Conservation (phyloP, 768 basidiomycete genomes). For the Tylopilus vinaceipallidus region DNA sequence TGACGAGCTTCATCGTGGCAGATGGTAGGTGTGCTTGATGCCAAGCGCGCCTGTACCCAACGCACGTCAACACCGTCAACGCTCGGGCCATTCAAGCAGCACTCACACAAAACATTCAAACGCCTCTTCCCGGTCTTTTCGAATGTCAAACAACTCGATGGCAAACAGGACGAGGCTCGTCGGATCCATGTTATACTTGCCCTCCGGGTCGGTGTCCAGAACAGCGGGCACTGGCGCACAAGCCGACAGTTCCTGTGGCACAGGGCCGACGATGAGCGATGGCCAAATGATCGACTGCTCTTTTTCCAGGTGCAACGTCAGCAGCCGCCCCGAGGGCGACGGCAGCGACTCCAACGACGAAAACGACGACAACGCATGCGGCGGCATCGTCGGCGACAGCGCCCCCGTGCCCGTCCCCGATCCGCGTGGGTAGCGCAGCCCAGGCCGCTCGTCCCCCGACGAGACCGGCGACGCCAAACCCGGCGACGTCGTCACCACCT, state of each 20-base stretch:
- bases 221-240: slow-evolving; percentile 49
- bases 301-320: slow-evolving; percentile 82
- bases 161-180: slow-evolving; percentile 74
- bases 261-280: slow-evolving; percentile 71
- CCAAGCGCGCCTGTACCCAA: slow-evolving; percentile 67
- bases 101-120: slow-evolving; percentile 81
- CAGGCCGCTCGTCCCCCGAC: slow-evolving; percentile 51
- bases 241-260: slow-evolving; percentile 58
- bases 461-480: slow-evolving; percentile 61
- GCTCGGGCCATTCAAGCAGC: background rate
- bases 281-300: slow-evolving; percentile 81
- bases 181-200: slow-evolving; percentile 82
- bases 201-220: slow-evolving; percentile 49
- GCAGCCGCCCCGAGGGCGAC: slow-evolving; percentile 57
- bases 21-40: slow-evolving; percentile 72
- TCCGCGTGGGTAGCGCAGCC: slow-evolving; percentile 11
- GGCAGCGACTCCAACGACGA: slow-evolving; percentile 76
- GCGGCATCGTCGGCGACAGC: slow-evolving; percentile 53
- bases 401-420: slow-evolving; percentile 40
- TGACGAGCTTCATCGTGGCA: slow-evolving; percentile 74
- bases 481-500: slow-evolving; percentile 51
- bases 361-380: slow-evolving; percentile 63
- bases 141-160: slow-evolving; percentile 70
- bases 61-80: background rate
- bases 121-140: slow-evolving; percentile 71